phyloP scores from a whole-genome alignment of 2,329 filamentous ascomycete species.

The Trichoderma brevicompactum region DNA sequence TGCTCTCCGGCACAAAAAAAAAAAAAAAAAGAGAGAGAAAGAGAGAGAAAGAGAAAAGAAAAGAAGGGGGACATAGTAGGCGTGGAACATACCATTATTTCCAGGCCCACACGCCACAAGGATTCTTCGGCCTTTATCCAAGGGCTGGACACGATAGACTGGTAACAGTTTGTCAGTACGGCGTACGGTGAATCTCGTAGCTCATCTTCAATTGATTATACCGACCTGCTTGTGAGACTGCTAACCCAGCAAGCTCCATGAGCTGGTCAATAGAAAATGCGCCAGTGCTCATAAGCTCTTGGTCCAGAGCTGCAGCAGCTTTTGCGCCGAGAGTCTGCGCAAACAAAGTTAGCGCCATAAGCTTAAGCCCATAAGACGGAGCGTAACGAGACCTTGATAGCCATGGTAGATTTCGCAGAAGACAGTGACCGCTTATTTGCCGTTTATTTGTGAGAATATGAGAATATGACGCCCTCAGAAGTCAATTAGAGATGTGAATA shows the following conservation, averaged over 20 bases:
- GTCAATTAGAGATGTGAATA: neutral
- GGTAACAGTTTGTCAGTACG: constrained; percentile 13
- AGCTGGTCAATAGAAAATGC: constrained; percentile 95
- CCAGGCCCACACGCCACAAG: constrained; percentile 90
- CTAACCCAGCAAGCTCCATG: constrained; percentile 94
- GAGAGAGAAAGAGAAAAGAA: too few species aligned
- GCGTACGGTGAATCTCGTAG: neutral
- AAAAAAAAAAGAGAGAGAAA: too few species aligned
- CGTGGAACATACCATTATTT: constrained; percentile 60
- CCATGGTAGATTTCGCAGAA: neutral
- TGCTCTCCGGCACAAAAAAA: neutral
- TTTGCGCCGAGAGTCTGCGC: constrained; percentile 80
- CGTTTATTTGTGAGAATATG: neutral
- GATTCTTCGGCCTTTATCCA: constrained; percentile 69
- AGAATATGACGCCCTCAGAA: neutral
- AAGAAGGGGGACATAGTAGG: neutral
- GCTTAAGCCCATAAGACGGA: neutral
- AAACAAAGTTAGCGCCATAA: constrained; percentile 15
- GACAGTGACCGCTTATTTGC: neutral
- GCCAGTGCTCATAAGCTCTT: constrained; percentile 86
- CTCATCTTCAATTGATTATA: neutral
- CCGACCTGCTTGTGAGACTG: constrained; percentile 85
- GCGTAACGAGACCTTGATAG: constrained; percentile 15
- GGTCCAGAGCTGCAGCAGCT: constrained; percentile 85
- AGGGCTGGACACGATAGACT: constrained; percentile 87